Evolutionary conservation across 2,329 filamentous ascomycete species (phyloP).

Genomic region (Lasiodiplodia sp.): DNA sequence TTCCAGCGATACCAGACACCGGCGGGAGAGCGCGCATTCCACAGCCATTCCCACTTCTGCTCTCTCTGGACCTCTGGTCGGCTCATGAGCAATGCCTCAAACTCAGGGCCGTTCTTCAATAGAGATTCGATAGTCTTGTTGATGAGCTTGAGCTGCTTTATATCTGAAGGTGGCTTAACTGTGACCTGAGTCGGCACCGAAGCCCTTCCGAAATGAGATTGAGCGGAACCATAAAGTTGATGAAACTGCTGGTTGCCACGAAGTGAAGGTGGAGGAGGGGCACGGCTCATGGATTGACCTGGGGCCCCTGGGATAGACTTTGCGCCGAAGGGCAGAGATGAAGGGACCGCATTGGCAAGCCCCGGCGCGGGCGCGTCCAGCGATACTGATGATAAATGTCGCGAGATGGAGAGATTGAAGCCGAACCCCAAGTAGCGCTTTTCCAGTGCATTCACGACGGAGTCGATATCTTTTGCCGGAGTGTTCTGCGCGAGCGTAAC

Average conservation of each 20-base stretch:
- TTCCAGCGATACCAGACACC: constrained; percentile 94
- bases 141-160: constrained; percentile 81
- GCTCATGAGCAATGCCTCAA: constrained; percentile 92
- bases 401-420: constrained; percentile 79
- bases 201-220: constrained; percentile 45
- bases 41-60: constrained; percentile 93
- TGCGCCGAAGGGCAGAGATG: constrained; percentile 78
- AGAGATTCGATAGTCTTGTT: constrained; percentile 86
- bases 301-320: constrained; percentile 58
- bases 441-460: constrained; percentile 77
- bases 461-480: constrained; percentile 82
- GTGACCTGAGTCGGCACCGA: constrained; percentile 67
- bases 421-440: constrained; percentile 87
- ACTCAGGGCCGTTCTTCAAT: constrained; percentile 80
- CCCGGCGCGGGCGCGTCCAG: constrained; percentile 64
- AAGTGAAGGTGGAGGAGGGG: constrained; percentile 74
- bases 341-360: constrained; percentile 53
- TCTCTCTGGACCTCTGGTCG: constrained; percentile 82
- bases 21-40: constrained; percentile 79
- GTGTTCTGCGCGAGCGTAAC: constrained; percentile 83
- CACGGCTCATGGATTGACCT: constrained; percentile 51
- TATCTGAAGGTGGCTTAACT: constrained; percentile 72
- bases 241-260: constrained; percentile 35
- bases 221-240: constrained; percentile 32
- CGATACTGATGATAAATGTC: constrained; percentile 80